phyloP scores from a whole-genome alignment of 352 stramenopile species.

The Phytophthora sojae region DNA sequence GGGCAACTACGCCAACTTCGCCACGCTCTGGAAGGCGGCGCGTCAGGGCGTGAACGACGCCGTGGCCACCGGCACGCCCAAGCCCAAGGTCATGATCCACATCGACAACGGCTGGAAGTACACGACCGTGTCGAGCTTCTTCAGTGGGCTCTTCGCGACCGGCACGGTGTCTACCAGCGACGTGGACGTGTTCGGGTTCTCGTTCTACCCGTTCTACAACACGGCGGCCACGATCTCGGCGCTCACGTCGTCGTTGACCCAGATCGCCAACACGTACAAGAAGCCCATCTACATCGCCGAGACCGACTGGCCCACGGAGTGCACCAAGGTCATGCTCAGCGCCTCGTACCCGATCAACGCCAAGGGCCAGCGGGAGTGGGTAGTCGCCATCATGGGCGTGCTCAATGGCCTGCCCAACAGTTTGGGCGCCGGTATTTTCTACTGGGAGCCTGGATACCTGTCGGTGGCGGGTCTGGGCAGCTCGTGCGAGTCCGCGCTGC shows the following conservation, averaged over 20 bases:
- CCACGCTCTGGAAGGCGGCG: slow-evolving; percentile 37
- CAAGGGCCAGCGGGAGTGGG: slow-evolving; percentile 36
- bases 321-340: slow-evolving; percentile 28
- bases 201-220: slow-evolving; percentile 48
- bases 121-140: slow-evolving; percentile 40
- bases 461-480: slow-evolving; percentile 33
- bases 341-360: slow-evolving; percentile 20
- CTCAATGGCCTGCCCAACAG: slow-evolving; percentile 23
- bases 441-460: slow-evolving; percentile 43
- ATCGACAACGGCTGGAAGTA: slow-evolving; percentile 49
- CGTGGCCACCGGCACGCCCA: slow-evolving; percentile 25
- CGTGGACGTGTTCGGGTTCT: slow-evolving; percentile 45
- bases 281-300: slow-evolving; percentile 44
- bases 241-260: slow-evolving; percentile 35
- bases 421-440: slow-evolving; percentile 40
- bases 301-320: slow-evolving; percentile 46
- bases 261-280: slow-evolving; percentile 36
- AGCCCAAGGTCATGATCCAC: slow-evolving; percentile 51
- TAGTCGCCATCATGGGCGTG: slow-evolving; percentile 32
- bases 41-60: slow-evolving; percentile 38
- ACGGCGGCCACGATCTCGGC: slow-evolving; percentile 34
- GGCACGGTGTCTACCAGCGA: slow-evolving; percentile 37
- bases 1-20: slow-evolving; percentile 35
- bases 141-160: slow-evolving; percentile 35
- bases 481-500: slow-evolving; percentile 35